A percentile compares a stretch with the other conserved stretches of the same genome.
These are phyloP conservation scores for Exophiala aquamarina DNA, from an alignment of 2,329 filamentous ascomycete genomes.

Conservation along the genomic window DNA sequence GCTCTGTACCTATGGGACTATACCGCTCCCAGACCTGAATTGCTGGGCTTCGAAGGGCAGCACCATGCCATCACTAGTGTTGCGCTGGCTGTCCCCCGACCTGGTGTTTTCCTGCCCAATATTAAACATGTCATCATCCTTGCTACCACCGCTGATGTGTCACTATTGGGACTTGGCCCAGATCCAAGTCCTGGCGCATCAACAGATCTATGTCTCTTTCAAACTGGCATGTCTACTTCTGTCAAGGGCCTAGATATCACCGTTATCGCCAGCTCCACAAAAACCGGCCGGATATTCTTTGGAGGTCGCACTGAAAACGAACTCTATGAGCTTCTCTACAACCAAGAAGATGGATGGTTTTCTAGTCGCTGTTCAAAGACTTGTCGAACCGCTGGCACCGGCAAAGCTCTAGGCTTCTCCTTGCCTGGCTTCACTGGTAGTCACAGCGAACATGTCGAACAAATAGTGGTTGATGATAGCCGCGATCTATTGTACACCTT, in stretches of 20 bases:
- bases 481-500: slow-evolving; percentile 88
- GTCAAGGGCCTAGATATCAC: slow-evolving; percentile 75
- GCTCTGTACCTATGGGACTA: slow-evolving; percentile 98
- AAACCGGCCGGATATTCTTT: slow-evolving; percentile 90
- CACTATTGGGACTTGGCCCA: slow-evolving; percentile 78
- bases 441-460: slow-evolving; percentile 56
- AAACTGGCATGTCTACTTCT: slow-evolving; percentile 80
- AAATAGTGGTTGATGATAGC: slow-evolving; percentile 86
- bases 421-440: slow-evolving; percentile 18
- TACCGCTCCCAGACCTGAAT: slow-evolving; percentile 83
- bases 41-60: slow-evolving; percentile 90
- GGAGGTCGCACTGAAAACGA: slow-evolving; percentile 78
- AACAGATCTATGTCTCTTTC: slow-evolving; percentile 71
- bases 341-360: slow-evolving; percentile 98
- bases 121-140: slow-evolving; percentile 90
- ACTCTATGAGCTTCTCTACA: slow-evolving; percentile 91
- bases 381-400: slow-evolving; percentile 73
- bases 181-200: slow-evolving; percentile 60
- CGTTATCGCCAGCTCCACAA: slow-evolving; percentile 72
- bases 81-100: slow-evolving; percentile 78
- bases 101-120: slow-evolving; percentile 79
- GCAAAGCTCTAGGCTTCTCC: slow-evolving; percentile 60
- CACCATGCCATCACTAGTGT: slow-evolving; percentile 87
- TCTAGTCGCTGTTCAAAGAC: slow-evolving; percentile 82
- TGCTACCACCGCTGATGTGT: slow-evolving; percentile 80